A percentile compares a stretch with the other conserved stretches of the same genome.
Evolutionary conservation across 2,329 filamentous ascomycete species (phyloP).

Genomic region (Nannizziopsis barbatae): DNA sequence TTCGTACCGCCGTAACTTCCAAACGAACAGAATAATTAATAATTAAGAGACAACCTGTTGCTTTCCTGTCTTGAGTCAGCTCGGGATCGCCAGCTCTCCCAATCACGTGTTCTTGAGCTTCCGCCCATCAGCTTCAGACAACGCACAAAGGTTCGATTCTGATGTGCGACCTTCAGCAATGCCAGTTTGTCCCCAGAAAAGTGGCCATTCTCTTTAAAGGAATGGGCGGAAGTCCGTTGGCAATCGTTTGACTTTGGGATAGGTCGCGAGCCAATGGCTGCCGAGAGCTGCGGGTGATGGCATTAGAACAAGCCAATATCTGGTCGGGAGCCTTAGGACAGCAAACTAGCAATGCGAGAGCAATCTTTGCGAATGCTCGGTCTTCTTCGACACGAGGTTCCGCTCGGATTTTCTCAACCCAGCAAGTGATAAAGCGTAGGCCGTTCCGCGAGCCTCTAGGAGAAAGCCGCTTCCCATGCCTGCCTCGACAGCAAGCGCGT

Average conservation of each 20-base stretch:
- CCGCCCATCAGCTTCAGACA: conserved; percentile 9
- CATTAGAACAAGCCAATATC: not conserved
- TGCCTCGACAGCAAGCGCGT: not conserved
- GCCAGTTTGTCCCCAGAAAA: not conserved
- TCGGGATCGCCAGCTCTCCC: not conserved
- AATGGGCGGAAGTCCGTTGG: too few species aligned
- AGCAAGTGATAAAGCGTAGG: too few species aligned
- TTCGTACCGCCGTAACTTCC: too few species aligned
- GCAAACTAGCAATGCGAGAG: not conserved
- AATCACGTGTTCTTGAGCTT: not conserved
- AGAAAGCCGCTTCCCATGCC: not conserved
- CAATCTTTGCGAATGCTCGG: not conserved
- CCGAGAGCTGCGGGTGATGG: not conserved
- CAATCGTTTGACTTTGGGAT: too few species aligned
- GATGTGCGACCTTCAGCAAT: not conserved
- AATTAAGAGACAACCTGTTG: not conserved
- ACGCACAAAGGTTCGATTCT: not conserved
- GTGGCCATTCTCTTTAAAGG: too few species aligned
- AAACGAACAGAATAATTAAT: too few species aligned
- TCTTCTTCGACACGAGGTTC: conserved; percentile 6
- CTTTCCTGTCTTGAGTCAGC: not conserved
- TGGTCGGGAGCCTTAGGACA: not conserved
- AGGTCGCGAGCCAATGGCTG: too few species aligned
- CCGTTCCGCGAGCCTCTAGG: not conserved
- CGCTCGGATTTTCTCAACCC: not conserved